Base-by-base conservation (phyloP, 495 filamentous ascomycete genomes). In the Podospora pseudocomata region DNA sequence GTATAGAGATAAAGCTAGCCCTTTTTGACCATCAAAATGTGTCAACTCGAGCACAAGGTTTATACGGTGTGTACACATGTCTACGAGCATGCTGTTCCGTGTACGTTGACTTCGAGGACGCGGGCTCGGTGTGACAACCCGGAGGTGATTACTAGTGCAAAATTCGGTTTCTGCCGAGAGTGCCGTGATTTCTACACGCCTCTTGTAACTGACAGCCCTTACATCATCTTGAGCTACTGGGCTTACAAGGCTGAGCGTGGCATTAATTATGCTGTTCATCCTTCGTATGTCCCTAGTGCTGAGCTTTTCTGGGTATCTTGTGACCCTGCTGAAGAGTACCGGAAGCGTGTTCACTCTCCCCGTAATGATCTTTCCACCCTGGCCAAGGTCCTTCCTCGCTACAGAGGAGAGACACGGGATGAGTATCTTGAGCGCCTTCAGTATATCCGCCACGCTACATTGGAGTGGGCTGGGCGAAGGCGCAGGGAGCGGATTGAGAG, bases 51-150 rank as follows among this genome's bases (percentile, higher is more conserved):
- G 28, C 32, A 30, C 9, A 67, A 60, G 53, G 55, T 70, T n/a
- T 73, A 68, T 61, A 73, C 68, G 19, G 68, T 70, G 34, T 73
- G 71, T 59, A 39, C 66, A 11, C 71, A 73, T 57, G 16, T 3
- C 26, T 39, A 23, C 5, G 39, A 64, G 2, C 30, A 63, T 13
- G 54, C 11, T 66, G 1, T 49, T 16, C 39, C 28, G 58, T 27
- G 56, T 28, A 44, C 67, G 71, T 23, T 7, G 34, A 28, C 7
- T 4, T 2, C 59, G 62, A 30, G 60, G 69, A 18, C 19, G 6
- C 20, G 63, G 60, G 19, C 66, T 63, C 19, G 54, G 13, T 49
- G 59, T 54, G 63, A 59, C 30, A 34, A n/a, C 49, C 68, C 64
- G 4, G 54, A 34, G 26, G 15, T 19, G 28, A 7, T 15, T 19